phyloP scores from a whole-genome alignment of 345 rosid species.

The Sapria himalayana region DNA sequence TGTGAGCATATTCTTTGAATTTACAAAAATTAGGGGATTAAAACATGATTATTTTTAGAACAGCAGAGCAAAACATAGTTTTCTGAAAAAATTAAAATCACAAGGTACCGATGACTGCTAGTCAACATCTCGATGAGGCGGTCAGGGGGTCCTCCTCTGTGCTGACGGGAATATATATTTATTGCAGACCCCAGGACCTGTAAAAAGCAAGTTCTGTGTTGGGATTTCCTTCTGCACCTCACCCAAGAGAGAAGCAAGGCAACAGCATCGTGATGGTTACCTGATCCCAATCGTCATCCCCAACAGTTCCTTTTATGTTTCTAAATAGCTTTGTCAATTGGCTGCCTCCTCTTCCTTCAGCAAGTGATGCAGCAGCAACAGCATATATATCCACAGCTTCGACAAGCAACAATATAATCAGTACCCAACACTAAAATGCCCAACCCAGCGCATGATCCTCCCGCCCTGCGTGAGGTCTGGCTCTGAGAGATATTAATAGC shows the following conservation, averaged over 20 bases:
- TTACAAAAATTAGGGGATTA: too few relatives aligned
- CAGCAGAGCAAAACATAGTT: too few relatives aligned
- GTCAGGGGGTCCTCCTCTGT: constrained; percentile 95
- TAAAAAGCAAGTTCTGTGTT: constrained; percentile 3
- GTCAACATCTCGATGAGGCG: constrained; percentile 92
- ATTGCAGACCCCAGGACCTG: constrained; percentile 95
- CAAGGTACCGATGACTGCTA: constrained; percentile 75
- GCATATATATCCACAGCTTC: constrained; percentile 96
- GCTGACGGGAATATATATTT: constrained; percentile 83
- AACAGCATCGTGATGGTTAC: constrained; percentile 26
- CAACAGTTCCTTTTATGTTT: constrained; percentile 76
- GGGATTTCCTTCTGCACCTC: background rate
- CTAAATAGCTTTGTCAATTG: constrained; percentile 84
- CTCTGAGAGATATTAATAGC: too few relatives aligned
- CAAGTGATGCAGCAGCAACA: constrained; percentile 86
- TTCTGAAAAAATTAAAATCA: too few relatives aligned
- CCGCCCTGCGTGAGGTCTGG: too few relatives aligned
- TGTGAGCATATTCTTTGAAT: too few relatives aligned
- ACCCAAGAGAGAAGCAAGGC: background rate
- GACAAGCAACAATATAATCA: too few relatives aligned
- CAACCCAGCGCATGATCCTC: too few relatives aligned
- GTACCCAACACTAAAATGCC: too few relatives aligned
- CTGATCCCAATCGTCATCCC: constrained; percentile 97
- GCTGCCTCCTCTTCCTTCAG: constrained; percentile 74
- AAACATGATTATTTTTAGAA: too few relatives aligned